These are phyloP conservation scores for Linum trigynum DNA, from an alignment of 345 rosid species.

Conservation along the genomic window DNA sequence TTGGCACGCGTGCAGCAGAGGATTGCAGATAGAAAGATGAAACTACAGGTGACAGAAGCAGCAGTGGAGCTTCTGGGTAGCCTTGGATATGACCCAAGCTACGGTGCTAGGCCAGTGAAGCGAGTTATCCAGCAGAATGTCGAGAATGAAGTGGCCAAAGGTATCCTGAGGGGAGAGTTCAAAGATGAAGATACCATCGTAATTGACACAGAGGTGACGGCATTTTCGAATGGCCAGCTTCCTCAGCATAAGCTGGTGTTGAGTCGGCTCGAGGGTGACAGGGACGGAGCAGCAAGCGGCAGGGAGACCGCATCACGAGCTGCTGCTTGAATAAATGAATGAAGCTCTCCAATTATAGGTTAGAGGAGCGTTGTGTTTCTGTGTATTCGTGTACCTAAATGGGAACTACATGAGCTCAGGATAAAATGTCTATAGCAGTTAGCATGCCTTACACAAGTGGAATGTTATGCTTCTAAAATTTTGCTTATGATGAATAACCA, in stretches of 20 bases:
- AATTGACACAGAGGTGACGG: conserved; percentile 66
- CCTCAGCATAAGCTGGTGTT: conserved; percentile 85
- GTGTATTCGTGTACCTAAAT: not conserved
- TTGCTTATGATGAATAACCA: too few species aligned
- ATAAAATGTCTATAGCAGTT: not conserved
- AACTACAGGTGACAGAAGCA: conserved; percentile 51
- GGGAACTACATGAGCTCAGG: not conserved
- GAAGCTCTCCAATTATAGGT: not conserved
- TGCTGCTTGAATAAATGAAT: not conserved
- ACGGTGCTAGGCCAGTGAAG: conserved; percentile 97
- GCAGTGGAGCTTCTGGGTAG: conserved; percentile 73
- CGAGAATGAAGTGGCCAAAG: conserved; percentile 93
- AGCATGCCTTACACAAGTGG: too few species aligned
- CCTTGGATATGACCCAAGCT: conserved; percentile 91
- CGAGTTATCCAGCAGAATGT: conserved; percentile 90
- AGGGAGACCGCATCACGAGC: conserved; percentile 26
- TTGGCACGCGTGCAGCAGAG: conserved; percentile 86
- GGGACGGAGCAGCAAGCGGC: conserved; percentile 25
- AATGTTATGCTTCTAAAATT: too few species aligned
- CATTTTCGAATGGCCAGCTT: conserved; percentile 61
- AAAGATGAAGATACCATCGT: conserved; percentile 65
- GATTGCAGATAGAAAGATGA: conserved; percentile 79
- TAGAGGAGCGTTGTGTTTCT: not conserved
- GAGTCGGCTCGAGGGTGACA: conserved; percentile 31
- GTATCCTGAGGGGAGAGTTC: conserved; percentile 82